Base-by-base conservation (phyloP, 2,329 filamentous ascomycete genomes). In the Aspergillus sp. region DNA sequence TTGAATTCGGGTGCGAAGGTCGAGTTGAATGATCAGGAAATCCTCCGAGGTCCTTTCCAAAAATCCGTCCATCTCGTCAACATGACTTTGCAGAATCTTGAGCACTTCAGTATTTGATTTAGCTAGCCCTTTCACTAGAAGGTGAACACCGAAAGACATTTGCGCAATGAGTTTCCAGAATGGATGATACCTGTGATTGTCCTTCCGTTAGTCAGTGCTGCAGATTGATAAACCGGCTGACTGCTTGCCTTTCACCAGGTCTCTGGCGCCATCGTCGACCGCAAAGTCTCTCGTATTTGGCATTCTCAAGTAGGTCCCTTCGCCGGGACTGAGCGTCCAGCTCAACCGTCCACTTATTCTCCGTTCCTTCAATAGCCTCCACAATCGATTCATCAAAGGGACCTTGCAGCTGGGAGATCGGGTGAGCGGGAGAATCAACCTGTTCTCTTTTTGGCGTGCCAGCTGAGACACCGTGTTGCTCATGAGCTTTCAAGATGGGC, bases 11-110 rank as follows among this genome's bases (percentile, higher is more conserved):
- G 88, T 86, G 47, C 81, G 79, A 53, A 97, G 83, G 64, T 97
- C 93, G 51, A 82, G 75, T 41, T 84, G 80, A 4, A 90, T 88
- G 45, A 90, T 74, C 41, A 86, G 80, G 45, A 96, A 83, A 64
- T 96, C 91, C 59, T 95, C 90, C 39, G 88, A 81, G 0, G 88
- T 86, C 15, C 86, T 82, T 66, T 95, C 88, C 30, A 97, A 74
- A 61, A 95, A 96, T 59, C 86, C 84, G 67, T 97, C 93, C 25
- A 97, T 82, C 67, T 97, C 91, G 62, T 95, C 88, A 51, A 97
- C 93, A 66, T 97, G 91, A 12, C 82, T 83, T 62, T 96, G 89
- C 48, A 97, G 76, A 46, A 97, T 97, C 54, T 79, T 83, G 53
- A 95, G 84, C 10, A 96, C 91, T 64, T 95, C 88, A 30, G 83